A percentile compares a stretch with the other conserved stretches of the same genome.
Evolutionary conservation across 257 asterid genomes (phyloP).

Genomic region (Solanum sitiens): DNA sequence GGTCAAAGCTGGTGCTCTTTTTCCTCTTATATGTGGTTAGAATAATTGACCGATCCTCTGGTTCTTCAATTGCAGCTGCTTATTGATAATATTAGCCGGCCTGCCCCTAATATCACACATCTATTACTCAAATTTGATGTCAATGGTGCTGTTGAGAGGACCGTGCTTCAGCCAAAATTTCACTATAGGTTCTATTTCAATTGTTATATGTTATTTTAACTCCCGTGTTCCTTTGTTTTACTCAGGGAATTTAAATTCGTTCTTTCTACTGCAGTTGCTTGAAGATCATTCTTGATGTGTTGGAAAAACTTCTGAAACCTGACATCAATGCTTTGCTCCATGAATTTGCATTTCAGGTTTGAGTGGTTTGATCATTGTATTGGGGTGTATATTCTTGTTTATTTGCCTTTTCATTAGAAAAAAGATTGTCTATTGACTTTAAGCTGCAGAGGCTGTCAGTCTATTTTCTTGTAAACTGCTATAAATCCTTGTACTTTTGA

Average conservation of each 20-base stretch:
- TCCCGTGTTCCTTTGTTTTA: neutral
- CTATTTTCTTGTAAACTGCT: neutral
- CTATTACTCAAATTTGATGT: slow-evolving; percentile 85
- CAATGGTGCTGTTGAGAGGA: slow-evolving; percentile 70
- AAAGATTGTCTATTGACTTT: neutral
- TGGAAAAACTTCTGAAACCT: slow-evolving; percentile 76
- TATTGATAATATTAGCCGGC: slow-evolving; percentile 73
- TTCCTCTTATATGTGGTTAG: neutral
- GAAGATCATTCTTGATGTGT: slow-evolving; percentile 84
- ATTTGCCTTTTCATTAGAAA: neutral
- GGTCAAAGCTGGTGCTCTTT: neutral
- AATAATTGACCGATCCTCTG: neutral
- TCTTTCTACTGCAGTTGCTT: slow-evolving; percentile 52
- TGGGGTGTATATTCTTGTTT: neutral
- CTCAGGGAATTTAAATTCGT: slow-evolving; percentile 10
- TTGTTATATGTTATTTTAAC: neutral
- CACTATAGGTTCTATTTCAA: slow-evolving; percentile 63
- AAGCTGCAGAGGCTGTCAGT: neutral
- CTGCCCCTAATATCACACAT: slow-evolving; percentile 85
- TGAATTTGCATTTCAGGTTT: slow-evolving; percentile 94
- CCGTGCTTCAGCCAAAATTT: slow-evolving; percentile 81
- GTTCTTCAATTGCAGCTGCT: slow-evolving; percentile 57
- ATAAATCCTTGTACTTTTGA: slow-evolving; percentile 7
- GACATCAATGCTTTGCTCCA: slow-evolving; percentile 80
- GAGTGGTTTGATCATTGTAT: neutral